These are phyloP conservation scores for Eimeria maxima DNA, from an alignment of 169 alveolate species.

Conservation along the genomic window DNA sequence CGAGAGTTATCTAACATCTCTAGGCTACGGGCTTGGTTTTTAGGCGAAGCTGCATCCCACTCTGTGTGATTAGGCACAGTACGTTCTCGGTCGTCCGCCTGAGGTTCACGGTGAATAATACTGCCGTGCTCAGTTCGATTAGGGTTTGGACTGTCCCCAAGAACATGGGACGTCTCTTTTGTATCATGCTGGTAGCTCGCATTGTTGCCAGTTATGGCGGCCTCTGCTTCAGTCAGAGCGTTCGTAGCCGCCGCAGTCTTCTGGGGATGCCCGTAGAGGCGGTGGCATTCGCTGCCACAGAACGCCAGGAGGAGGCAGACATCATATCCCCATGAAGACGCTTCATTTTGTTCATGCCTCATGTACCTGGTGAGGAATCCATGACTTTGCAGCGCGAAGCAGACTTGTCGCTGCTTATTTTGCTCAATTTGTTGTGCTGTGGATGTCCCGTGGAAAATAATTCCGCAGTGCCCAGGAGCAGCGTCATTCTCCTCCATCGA, in stretches of 20 bases:
- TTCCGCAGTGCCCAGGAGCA: slow-evolving; percentile 56
- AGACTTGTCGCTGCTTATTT: slow-evolving; percentile 52
- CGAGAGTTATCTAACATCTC: neutral
- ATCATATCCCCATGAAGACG: slow-evolving; percentile 13
- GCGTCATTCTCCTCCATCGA: slow-evolving; percentile 5
- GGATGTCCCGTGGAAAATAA: neutral
- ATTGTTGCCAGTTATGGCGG: neutral
- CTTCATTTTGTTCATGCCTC: slow-evolving; percentile 20
- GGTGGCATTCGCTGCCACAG: slow-evolving; percentile 75
- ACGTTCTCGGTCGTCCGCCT: neutral
- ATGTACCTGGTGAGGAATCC: slow-evolving; percentile 73
- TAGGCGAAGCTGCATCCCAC: neutral
- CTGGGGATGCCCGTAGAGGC: slow-evolving; percentile 75
- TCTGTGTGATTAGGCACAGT: neutral
- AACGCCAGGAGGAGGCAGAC: slow-evolving; percentile 58
- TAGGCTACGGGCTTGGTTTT: neutral
- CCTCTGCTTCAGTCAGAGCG: slow-evolving; percentile 62
- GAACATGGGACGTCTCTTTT: neutral
- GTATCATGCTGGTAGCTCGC: neutral
- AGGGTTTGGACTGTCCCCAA: neutral
- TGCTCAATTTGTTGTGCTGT: neutral
- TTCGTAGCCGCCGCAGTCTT: slow-evolving; percentile 65
- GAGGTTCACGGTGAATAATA: neutral
- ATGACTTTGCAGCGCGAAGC: slow-evolving; percentile 64
- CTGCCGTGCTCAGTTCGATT: neutral